Conservation (phyloP, 1,284 basidiomycete species). For the Polyporus tsugae region DNA sequence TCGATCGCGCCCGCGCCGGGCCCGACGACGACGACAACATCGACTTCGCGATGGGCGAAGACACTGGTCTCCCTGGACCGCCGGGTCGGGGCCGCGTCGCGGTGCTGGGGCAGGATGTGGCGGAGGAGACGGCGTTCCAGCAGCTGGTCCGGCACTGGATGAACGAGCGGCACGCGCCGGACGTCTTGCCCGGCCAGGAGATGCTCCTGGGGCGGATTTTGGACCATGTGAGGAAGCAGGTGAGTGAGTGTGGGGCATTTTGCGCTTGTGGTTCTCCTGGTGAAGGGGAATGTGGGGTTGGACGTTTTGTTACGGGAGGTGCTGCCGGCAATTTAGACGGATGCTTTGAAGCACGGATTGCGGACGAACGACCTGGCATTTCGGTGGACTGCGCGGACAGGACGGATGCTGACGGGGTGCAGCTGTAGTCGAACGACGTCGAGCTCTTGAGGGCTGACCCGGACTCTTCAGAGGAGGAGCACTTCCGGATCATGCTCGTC, state of each 20-base stretch:
- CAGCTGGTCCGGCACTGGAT: conserved; percentile 84
- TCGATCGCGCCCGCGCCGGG: conserved; percentile 34
- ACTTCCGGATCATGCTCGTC: conserved; percentile 89
- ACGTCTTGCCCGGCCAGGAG: conserved; percentile 81
- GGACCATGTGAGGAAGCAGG: conserved; percentile 89
- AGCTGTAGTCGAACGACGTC: conserved; percentile 46
- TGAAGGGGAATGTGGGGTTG: too few relatives aligned
- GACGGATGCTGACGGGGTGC: conserved; percentile 27
- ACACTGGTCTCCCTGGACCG: conserved; percentile 13
- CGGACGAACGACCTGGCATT: neutral
- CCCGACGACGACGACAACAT: conserved; percentile 36
- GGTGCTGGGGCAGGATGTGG: conserved; percentile 32
- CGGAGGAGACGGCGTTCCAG: conserved; percentile 57
- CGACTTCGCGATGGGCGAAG: conserved; percentile 25
- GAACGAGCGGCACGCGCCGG: conserved; percentile 86
- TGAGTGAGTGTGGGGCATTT: conserved; percentile 46
- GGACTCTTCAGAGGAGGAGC: conserved; percentile 86
- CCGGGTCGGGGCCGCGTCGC: conserved; percentile 6
- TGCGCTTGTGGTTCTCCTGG: neutral
- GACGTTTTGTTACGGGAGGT: too few relatives aligned
- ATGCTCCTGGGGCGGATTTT: conserved; percentile 75
- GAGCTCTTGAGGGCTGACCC: conserved; percentile 80
- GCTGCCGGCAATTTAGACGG: too few relatives aligned
- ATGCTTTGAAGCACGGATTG: neutral
- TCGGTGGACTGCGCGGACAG: neutral